Percentiles rank a stretch among this genome's conserved stretches.
These are phyloP conservation scores for Arachis stenosperma DNA, from an alignment of 306 rosid species.

Conservation along the genomic window DNA sequence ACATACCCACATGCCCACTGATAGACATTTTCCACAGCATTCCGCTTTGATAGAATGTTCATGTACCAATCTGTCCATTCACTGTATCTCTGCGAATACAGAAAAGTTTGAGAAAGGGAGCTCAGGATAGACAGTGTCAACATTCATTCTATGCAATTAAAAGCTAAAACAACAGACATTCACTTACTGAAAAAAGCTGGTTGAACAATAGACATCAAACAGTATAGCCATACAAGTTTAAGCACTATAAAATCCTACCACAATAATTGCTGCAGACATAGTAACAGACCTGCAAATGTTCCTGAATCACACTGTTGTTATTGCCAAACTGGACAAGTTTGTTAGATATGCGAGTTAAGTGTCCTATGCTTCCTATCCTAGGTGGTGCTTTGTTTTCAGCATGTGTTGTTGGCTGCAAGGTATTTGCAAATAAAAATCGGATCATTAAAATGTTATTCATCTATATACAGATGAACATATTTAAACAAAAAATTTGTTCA, in stretches of 20 bases:
- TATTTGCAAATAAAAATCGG: conserved; percentile 34
- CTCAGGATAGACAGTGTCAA: conserved; percentile 14
- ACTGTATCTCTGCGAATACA: conserved; percentile 62
- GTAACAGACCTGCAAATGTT: conserved; percentile 68
- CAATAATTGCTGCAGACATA: conserved; percentile 22
- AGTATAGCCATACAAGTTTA: conserved; percentile 11
- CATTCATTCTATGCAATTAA: conserved; percentile 19
- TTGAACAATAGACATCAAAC: conserved; percentile 26
- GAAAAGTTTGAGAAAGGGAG: conserved; percentile 31
- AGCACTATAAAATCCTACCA: conserved; percentile 23
- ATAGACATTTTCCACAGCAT: conserved; percentile 80
- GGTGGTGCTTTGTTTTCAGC: conserved; percentile 75
- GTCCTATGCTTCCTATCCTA: conserved; percentile 91
- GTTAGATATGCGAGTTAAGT: conserved; percentile 90
- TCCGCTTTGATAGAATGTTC: conserved; percentile 69
- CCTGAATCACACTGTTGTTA: conserved; percentile 65
- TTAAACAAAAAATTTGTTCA: conserved; percentile 6
- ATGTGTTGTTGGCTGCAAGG: conserved; percentile 80
- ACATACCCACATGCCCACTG: conserved; percentile 99
- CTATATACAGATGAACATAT: background rate
- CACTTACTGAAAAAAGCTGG: conserved; percentile 20
- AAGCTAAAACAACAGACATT: conserved; percentile 14
- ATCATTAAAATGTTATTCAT: conserved; percentile 20
- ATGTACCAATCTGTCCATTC: conserved; percentile 89
- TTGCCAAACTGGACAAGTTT: conserved; percentile 81